Evolutionary conservation across 768 basidiomycete genomes (phyloP), one percentile per base, ranked within the genome.

Genomic region (Mycena albidolilacea): DNA sequence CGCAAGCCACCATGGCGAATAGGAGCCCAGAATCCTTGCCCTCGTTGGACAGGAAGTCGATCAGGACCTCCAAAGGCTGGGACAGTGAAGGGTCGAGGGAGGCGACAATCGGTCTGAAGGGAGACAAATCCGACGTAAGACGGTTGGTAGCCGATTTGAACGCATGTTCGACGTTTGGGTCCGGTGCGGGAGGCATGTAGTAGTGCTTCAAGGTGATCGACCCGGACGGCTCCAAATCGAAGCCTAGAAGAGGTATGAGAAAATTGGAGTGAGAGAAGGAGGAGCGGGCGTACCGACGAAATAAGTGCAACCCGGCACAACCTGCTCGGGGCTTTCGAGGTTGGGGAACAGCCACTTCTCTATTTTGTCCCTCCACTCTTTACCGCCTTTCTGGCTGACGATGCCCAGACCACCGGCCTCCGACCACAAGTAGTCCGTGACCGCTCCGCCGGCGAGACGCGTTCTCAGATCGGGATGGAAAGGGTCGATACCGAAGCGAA

Each of bases 261-360:
- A 39, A 8, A 66, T 5, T 15, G 58, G 12, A 50, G 14, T 1
- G n/a, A 38, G 21, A 30, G 7, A 3, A 50, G n/a, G 41, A 8
- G 5, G 0, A 30, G 52, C 3, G n/a, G 50, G 59, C 66, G 41
- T 65, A 11, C 75, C 75, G 8, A 77, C 70, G 73, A 77, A 67
- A 23, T 77, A 69, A 1, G 74, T 75, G 38, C 62, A 65, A n/a
- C 74, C 74, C 39, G 70, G 70, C 12, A 72, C 71, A 19, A 72
- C 70, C 44, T 75, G 43, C 57, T 67, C 71, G 11, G 48, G 65
- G n/a, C 44, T 55, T 43, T 71, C 43, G 37, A 75, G 50, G 37
- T 75, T 67, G 23, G 74, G 74, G 74, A 75, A 75, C 58, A 75
- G 59, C 74, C 74, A 75, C 17, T 75, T 75, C 43, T 75, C 74